These are phyloP conservation scores for Lactuca saligna DNA, from an alignment of 129 eudicot genomes.

Conservation along the genomic window DNA sequence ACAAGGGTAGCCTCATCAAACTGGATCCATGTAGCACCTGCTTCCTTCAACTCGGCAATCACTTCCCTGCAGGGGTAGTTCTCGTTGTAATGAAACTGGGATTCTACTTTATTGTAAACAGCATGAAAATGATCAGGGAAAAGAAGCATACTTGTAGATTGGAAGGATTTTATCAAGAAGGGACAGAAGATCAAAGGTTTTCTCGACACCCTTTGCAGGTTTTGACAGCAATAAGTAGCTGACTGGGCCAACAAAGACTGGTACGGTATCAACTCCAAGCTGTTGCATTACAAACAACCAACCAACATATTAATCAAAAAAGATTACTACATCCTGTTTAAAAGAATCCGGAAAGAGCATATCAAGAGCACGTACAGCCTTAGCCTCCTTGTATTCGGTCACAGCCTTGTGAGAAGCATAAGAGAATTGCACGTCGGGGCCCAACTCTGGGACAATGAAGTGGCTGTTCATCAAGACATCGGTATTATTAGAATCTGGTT, in stretches of 20 bases:
- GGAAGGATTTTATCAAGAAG: conserved; percentile 93
- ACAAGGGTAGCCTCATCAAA: conserved; percentile 75
- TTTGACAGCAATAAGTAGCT: conserved; percentile 87
- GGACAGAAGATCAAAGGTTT: conserved; percentile 74
- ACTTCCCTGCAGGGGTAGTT: conserved; percentile 54
- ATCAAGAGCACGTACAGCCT: conserved; percentile 50
- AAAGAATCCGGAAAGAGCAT: background rate
- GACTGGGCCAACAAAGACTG: conserved; percentile 96
- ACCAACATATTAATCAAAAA: background rate
- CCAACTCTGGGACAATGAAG: conserved; percentile 78
- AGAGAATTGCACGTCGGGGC: conserved; percentile 66
- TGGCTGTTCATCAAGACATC: conserved; percentile 54
- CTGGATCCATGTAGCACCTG: conserved; percentile 72
- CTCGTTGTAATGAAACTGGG: background rate
- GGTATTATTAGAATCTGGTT: background rate
- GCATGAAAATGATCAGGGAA: background rate
- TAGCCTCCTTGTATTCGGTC: conserved; percentile 79
- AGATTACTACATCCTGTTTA: background rate
- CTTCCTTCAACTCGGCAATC: conserved; percentile 67
- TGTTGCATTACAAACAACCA: conserved; percentile 27
- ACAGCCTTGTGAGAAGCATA: conserved; percentile 85
- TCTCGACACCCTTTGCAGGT: conserved; percentile 98
- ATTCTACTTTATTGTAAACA: background rate
- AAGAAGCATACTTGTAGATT: conserved; percentile 62
- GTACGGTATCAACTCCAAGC: conserved; percentile 96